Conservation (phyloP, 2,329 filamentous ascomycete genomes). For the Stachybotrys chlorohalonatus region DNA sequence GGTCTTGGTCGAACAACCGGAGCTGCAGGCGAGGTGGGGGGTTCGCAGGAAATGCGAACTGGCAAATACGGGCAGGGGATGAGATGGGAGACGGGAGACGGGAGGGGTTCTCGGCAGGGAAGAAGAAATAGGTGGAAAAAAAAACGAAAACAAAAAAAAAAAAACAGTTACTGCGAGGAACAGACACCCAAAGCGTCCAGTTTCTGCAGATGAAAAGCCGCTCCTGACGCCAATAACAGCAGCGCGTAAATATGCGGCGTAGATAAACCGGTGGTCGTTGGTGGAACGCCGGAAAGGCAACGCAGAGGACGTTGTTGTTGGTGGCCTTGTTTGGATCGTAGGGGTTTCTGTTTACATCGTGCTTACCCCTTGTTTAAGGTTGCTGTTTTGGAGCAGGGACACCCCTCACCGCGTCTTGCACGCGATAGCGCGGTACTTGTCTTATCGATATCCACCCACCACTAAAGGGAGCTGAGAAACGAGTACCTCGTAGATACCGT, state of each 20-base stretch:
- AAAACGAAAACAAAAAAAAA: no score
- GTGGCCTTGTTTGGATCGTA: background rate
- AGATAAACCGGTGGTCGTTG: background rate
- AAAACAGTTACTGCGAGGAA: background rate
- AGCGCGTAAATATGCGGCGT: background rate
- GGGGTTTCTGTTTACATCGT: background rate
- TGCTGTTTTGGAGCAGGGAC: background rate
- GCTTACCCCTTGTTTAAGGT: background rate
- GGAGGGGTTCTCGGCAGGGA: background rate
- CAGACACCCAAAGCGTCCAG: background rate
- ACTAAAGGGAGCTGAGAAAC: no score
- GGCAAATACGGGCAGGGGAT: no score
- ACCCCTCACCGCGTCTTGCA: background rate
- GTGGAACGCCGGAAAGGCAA: background rate
- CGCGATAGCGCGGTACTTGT: background rate
- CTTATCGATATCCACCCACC: constrained; percentile 5
- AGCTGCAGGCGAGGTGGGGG: background rate
- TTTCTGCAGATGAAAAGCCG: background rate
- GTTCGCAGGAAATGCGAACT: no score
- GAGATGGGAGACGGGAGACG: no score
- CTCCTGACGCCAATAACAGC: background rate
- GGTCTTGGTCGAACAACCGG: background rate
- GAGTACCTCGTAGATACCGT: no score
- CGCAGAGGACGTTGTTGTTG: background rate
- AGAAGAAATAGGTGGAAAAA: no score